A percentile compares a stretch with the other conserved stretches of the same genome.
Conservation (phyloP, 73 alveolate genomes). For the Paramecium bursaria region DNA sequence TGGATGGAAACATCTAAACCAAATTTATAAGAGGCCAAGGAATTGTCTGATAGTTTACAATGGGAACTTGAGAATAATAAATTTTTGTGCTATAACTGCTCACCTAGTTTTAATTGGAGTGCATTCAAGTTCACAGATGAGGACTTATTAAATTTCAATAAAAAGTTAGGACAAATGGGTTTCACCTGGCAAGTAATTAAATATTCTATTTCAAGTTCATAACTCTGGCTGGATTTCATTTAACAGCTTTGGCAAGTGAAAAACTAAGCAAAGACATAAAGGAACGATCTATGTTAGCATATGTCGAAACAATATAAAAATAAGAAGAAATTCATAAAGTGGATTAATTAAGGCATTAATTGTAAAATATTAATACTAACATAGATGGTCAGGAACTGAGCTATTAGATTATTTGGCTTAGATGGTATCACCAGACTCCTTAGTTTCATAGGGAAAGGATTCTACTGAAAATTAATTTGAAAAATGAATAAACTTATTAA, state of each 20-base stretch:
- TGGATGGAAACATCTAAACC: slow-evolving; percentile 98
- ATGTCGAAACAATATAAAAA: slow-evolving; percentile 79
- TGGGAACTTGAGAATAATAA: slow-evolving; percentile 74
- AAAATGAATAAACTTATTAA: background rate
- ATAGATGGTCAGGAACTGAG: background rate
- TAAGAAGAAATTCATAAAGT: slow-evolving; percentile 76
- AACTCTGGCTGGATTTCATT: slow-evolving; percentile 84
- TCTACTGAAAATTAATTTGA: slow-evolving; percentile 70
- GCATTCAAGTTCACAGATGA: slow-evolving; percentile 60
- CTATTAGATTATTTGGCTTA: slow-evolving; percentile 5
- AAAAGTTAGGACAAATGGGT: slow-evolving; percentile 77
- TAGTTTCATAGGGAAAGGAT: slow-evolving; percentile 61
- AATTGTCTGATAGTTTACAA: slow-evolving; percentile 87
- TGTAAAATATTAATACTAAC: slow-evolving; percentile 45
- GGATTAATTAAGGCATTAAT: slow-evolving; percentile 79
- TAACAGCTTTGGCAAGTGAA: slow-evolving; percentile 74
- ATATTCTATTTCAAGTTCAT: slow-evolving; percentile 63
- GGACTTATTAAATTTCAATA: slow-evolving; percentile 70
- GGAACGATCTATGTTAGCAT: slow-evolving; percentile 77
- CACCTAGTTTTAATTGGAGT: slow-evolving; percentile 94
- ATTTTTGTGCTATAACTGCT: slow-evolving; percentile 88
- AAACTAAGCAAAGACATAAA: slow-evolving; percentile 75
- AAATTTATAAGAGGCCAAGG: slow-evolving; percentile 83
- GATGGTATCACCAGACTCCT: slow-evolving; percentile 69
- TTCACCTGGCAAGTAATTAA: slow-evolving; percentile 75